Conservation (phyloP, 2,329 filamentous ascomycete genomes). For the Penicillium fuscoglaucum region DNA sequence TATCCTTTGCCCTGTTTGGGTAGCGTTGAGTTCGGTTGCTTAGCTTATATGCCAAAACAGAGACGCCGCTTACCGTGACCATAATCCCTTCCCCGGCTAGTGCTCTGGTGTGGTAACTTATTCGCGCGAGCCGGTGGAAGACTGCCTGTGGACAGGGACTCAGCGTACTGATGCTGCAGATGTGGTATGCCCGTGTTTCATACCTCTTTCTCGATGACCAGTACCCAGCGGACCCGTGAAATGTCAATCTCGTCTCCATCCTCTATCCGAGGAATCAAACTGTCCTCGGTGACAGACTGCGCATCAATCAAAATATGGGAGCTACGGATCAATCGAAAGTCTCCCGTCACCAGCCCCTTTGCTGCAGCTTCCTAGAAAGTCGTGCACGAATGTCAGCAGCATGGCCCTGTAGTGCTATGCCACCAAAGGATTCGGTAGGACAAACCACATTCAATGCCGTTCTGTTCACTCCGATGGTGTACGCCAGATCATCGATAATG, state of each 20-base stretch:
- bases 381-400: neutral
- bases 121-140: slow-evolving; percentile 57
- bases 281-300: slow-evolving; percentile 43
- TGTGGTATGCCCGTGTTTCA: neutral
- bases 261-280: slow-evolving; percentile 53
- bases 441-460: slow-evolving; percentile 58
- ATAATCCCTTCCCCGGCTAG: slow-evolving; percentile 52
- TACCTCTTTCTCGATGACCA: slow-evolving; percentile 66
- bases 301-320: slow-evolving; percentile 41
- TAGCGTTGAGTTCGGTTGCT: neutral
- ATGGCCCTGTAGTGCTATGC: neutral
- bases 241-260: slow-evolving; percentile 50
- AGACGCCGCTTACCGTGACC: slow-evolving; percentile 51
- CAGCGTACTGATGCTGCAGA: neutral
- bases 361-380: slow-evolving; percentile 41
- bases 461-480: slow-evolving; percentile 58
- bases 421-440: neutral
- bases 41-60: neutral
- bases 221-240: slow-evolving; percentile 54
- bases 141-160: slow-evolving; percentile 50
- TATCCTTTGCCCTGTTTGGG: slow-evolving; percentile 61
- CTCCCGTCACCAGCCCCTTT: slow-evolving; percentile 47
- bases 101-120: slow-evolving; percentile 46
- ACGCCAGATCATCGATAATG: slow-evolving; percentile 62
- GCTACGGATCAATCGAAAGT: slow-evolving; percentile 29